Conservation (phyloP, 208 protist genomes). For the Lotmaria passim region DNA sequence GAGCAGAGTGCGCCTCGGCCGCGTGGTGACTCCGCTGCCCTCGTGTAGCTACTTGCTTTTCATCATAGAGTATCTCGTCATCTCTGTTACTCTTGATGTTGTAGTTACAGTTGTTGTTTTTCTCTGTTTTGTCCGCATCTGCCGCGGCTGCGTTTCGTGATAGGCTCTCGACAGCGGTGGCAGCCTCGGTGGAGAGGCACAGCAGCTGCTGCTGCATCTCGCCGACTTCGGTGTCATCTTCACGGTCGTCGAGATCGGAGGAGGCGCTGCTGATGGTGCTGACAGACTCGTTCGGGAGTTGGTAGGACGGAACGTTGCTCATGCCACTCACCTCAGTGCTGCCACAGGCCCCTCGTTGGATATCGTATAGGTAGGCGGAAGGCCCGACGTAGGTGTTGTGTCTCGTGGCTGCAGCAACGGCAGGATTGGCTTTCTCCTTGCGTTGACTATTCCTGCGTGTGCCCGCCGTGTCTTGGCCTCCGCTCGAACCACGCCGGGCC, state of each 20-base stretch:
- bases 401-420: background rate
- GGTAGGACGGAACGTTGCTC: slow-evolving; percentile 35
- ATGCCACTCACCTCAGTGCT: slow-evolving; percentile 39
- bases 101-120: too few species aligned
- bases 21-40: background rate
- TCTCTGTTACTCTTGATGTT: too few species aligned
- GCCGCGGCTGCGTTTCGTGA: background rate
- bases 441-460: too few species aligned
- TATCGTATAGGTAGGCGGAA: background rate
- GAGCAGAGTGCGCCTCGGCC: background rate
- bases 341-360: slow-evolving; percentile 18
- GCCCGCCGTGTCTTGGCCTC: too few species aligned
- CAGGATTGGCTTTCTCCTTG: background rate
- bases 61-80: too few species aligned
- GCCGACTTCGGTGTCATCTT: slow-evolving; percentile 32
- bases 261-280: slow-evolving; percentile 57
- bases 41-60: background rate
- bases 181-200: slow-evolving; percentile 9
- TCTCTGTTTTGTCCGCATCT: background rate
- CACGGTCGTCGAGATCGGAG: slow-evolving; percentile 31
- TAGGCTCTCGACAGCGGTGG: background rate
- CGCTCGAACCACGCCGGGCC: too few species aligned
- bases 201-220: slow-evolving; percentile 33
- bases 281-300: slow-evolving; percentile 34
- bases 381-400: background rate